Evolutionary conservation across 1,284 basidiomycete genomes (phyloP), one percentile per base, ranked within the genome.

Genomic region (Ustilago sp.): DNA sequence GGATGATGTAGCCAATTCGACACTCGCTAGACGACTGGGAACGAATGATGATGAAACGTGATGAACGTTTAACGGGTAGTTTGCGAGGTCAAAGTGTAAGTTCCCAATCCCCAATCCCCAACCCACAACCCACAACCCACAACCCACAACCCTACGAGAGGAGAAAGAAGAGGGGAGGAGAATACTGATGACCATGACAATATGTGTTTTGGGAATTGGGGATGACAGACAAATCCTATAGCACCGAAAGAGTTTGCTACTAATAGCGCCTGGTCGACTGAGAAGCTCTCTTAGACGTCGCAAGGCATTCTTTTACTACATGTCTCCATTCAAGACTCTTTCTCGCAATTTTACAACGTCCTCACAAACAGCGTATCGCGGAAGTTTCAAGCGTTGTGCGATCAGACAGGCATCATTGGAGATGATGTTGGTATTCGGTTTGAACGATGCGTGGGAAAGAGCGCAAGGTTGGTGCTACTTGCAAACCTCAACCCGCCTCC

Each of bases 21-120:
- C 79, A 85, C 79, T 77, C 76, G 58, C 63, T 86, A 47, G 85
- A 86, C 72, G 76, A 83, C 58, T 86, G 83, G 81, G 85, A 86
- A 52, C 65, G 80, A 19, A 83, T 85, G 80, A 86, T 86, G 85
- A 84, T 86, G 81, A 71, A 74, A 47, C 74, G 85, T 13, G 85
- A 86, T 62, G 76, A 85, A 62, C 63, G 84, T 8, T 62, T 86
- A 19, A 86, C 85, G 1, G 85, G 85, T 19, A 82, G 68, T 34
- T 68, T 59, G 39, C 63, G 85, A 75, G 85, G 83, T 58, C 85
- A 86, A 75, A 67, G 74, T 62, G 85, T 86, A 72, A 59, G 85
- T 84, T 31, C 41, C 35, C 12, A 11, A 53, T 23, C 51, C 31
- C 39, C 23, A 19, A 43, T 9, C 34, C 35, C 41, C 31, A n/a